Evolutionary conservation across 2,329 filamentous ascomycete genomes (phyloP), one percentile per base, ranked within the genome.

Genomic region (Colletotrichum viniferum): DNA sequence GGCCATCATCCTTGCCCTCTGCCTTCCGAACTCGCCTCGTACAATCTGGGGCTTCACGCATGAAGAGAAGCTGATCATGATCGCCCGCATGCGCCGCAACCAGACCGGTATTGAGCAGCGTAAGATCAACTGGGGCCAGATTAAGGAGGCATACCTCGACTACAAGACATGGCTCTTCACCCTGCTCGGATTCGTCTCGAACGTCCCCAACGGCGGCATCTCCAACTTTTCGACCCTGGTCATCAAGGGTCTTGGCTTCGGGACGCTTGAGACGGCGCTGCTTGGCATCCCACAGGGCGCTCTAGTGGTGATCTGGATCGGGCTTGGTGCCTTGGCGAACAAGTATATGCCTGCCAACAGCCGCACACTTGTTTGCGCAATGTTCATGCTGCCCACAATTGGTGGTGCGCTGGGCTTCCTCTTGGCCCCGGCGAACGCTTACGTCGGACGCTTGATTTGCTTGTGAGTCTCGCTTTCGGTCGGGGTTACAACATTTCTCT

Each of bases 161-260:
- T 88, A 89, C 78, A 92, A 92, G 81, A 85, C 90, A 0, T 92
- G 90, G 81, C 84, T 92, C 18, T 91, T 92, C 78, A 90, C 90
- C 38, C 68, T 88, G 4, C 81, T 92, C 0, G 90, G 89, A 0
- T 82, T 88, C 38, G 86, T 91, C 72, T 86, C 86, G 76, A 91
- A 90, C 77, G 83, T 89, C 3, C 86, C 86, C 3, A 92, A 92
- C 67, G 91, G 90, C 6, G 91, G 90, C 34, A 91, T 92, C 71
- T 88, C 86, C 34, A 92, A 91, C 77, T 92, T 92, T 69, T 89
- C 88, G 18, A 85, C 90, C 0, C 86, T 92, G n/a, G 90, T 92
- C 73, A 91, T 92, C 78, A 80, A 89, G 75, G 90, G 90, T 0
- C 88, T 92, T 34, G 90, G 91, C 8, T 91, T 91, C 78, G 77